Percentiles rank a stretch among this genome's conserved stretches.
phyloP scores from a whole-genome alignment of 768 basidiomycete genomes.

The Pleurotus platypus region DNA sequence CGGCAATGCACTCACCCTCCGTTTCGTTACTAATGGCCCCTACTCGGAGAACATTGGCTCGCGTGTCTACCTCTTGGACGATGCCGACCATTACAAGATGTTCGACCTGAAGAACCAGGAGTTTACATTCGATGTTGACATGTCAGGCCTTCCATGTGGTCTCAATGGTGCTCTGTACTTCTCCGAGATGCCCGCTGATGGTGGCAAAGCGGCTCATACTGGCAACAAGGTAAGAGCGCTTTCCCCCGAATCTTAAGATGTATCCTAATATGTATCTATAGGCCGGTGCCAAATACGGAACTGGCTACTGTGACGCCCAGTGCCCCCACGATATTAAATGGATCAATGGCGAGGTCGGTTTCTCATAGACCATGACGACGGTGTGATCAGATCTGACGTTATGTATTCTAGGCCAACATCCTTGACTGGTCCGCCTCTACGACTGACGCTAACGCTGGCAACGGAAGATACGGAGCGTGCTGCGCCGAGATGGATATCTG shows the following conservation, averaged over 20 bases:
- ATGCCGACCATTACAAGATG: slow-evolving; percentile 47
- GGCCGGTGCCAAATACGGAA: slow-evolving; percentile 28
- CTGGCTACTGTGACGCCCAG: slow-evolving; percentile 22
- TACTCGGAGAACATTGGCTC: slow-evolving; percentile 34
- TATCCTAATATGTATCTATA: slow-evolving; percentile 11
- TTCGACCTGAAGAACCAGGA: slow-evolving; percentile 51
- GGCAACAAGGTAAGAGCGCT: slow-evolving; percentile 42
- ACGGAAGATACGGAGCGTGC: slow-evolving; percentile 35
- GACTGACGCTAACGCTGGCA: slow-evolving; percentile 30
- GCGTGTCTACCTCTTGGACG: slow-evolving; percentile 45
- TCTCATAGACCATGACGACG: slow-evolving; percentile 23
- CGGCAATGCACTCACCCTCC: slow-evolving; percentile 43
- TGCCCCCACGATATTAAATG: slow-evolving; percentile 45
- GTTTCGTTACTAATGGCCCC: slow-evolving; percentile 39
- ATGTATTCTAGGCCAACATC: neutral
- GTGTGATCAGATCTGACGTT: neutral
- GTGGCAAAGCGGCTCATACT: neutral
- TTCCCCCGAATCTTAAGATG: slow-evolving; percentile 35
- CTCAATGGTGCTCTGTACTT: slow-evolving; percentile 43
- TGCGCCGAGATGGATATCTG: slow-evolving; percentile 45
- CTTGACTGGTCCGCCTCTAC: slow-evolving; percentile 6
- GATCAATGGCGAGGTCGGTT: slow-evolving; percentile 34
- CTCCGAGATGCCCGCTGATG: slow-evolving; percentile 2
- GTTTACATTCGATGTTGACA: slow-evolving; percentile 60
- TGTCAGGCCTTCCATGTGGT: slow-evolving; percentile 44